A percentile compares a stretch with the other conserved stretches of the same genome.
phyloP scores from a whole-genome alignment of 1,284 basidiomycete genomes.

The Taiwanofungus camphoratus region DNA sequence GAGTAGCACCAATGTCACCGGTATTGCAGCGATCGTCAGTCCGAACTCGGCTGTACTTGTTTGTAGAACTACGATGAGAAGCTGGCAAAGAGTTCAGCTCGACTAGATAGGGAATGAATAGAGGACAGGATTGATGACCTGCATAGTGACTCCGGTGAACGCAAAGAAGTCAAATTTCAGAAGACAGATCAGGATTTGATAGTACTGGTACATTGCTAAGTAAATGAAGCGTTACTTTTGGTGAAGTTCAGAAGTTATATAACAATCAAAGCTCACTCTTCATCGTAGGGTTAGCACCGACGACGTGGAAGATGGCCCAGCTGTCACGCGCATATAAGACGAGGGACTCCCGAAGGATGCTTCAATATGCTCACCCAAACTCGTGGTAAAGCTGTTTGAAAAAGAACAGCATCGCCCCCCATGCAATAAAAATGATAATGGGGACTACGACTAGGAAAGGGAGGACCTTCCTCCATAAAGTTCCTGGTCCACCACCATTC shows the following conservation, averaged over 20 bases:
- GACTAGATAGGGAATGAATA: not conserved
- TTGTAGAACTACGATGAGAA: constrained; percentile 50
- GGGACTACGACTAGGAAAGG: constrained; percentile 39
- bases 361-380: constrained; percentile 35
- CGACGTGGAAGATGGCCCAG: constrained; percentile 83
- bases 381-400: constrained; percentile 38
- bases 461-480: constrained; percentile 38
- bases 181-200: constrained; percentile 79
- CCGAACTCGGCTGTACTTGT: constrained; percentile 68
- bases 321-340: constrained; percentile 27
- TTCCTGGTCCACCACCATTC: constrained; percentile 29
- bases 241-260: too few relatives aligned
- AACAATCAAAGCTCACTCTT: constrained; percentile 49
- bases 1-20: constrained; percentile 69
- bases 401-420: constrained; percentile 33
- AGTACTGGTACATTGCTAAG: constrained; percentile 77
- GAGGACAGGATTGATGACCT: constrained; percentile 40
- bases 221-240: not conserved
- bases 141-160: constrained; percentile 82
- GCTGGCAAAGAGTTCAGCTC: constrained; percentile 6
- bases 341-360: not conserved
- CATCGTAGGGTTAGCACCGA: constrained; percentile 74
- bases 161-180: constrained; percentile 86
- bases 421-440: constrained; percentile 32
- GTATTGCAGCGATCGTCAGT: constrained; percentile 75